phyloP scores from a whole-genome alignment of 75 land plant species.

The Cryptomeria japonica region DNA sequence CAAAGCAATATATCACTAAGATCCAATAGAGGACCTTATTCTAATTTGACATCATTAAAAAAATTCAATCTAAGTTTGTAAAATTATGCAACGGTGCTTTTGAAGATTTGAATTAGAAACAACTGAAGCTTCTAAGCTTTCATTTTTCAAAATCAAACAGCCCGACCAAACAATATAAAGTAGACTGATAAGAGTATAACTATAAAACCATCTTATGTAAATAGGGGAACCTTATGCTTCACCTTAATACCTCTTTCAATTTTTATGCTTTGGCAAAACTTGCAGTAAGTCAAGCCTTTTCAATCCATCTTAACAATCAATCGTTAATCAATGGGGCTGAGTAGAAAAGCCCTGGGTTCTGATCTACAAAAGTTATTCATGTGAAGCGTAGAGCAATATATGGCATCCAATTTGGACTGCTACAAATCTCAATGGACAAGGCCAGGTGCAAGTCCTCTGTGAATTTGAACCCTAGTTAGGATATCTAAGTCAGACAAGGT shows the following conservation, averaged over 20 bases:
- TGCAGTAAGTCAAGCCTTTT: background rate
- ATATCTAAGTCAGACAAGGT: background rate
- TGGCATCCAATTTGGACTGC: background rate
- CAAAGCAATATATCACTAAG: background rate
- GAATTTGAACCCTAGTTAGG: background rate
- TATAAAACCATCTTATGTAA: background rate
- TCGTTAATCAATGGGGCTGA: background rate
- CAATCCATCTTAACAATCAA: no score
- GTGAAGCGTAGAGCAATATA: background rate
- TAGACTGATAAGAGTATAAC: background rate
- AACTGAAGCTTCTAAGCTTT: background rate
- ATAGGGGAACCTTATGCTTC: background rate
- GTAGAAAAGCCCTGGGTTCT: background rate
- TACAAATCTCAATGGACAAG: background rate
- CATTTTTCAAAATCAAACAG: background rate
- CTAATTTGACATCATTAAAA: background rate
- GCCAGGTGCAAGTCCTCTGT: background rate
- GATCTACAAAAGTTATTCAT: background rate
- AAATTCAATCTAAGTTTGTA: background rate
- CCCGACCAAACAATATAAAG: background rate
- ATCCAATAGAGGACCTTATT: background rate
- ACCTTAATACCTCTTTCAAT: background rate
- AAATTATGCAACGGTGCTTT: background rate
- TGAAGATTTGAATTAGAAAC: background rate
- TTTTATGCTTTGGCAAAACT: background rate